phyloP scores from a whole-genome alignment of 495 filamentous ascomycete genomes.

The Xylaria nigripes region DNA sequence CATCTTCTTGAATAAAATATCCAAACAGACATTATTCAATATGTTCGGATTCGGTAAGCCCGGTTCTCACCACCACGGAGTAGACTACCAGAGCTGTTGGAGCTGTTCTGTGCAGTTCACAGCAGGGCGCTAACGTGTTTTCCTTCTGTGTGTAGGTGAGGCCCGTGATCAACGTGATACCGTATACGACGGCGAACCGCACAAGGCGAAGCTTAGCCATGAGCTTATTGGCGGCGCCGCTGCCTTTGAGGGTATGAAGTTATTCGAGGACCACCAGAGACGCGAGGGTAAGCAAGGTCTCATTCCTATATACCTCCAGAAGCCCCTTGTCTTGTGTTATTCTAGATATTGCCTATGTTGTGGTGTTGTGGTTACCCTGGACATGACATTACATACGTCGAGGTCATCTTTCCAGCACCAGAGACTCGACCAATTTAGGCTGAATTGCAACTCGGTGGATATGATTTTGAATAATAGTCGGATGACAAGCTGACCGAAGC shows the following conservation, averaged over 20 bases:
- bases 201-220: conserved; percentile 60
- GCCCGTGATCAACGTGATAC: conserved; percentile 49
- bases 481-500: background rate
- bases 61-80: background rate
- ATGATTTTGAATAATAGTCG: background rate
- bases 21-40: background rate
- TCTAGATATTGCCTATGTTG: no score
- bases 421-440: background rate
- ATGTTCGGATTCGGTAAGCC: conserved; percentile 37
- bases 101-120: background rate
- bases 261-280: conserved; percentile 69
- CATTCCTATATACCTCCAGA: background rate
- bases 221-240: conserved; percentile 69
- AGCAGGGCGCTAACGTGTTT: background rate
- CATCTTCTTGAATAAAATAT: no score
- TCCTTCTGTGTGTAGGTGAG: conserved; percentile 20
- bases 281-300: conserved; percentile 47
- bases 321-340: no score
- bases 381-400: no score
- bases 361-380: no score
- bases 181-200: conserved; percentile 44
- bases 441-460: background rate
- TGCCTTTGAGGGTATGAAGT: conserved; percentile 72
- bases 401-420: background rate
- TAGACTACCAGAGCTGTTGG: background rate